A percentile compares a stretch with the other conserved stretches of the same genome.
Conservation (phyloP, 495 filamentous ascomycete genomes). For the Pseudotulostoma volvatum region DNA sequence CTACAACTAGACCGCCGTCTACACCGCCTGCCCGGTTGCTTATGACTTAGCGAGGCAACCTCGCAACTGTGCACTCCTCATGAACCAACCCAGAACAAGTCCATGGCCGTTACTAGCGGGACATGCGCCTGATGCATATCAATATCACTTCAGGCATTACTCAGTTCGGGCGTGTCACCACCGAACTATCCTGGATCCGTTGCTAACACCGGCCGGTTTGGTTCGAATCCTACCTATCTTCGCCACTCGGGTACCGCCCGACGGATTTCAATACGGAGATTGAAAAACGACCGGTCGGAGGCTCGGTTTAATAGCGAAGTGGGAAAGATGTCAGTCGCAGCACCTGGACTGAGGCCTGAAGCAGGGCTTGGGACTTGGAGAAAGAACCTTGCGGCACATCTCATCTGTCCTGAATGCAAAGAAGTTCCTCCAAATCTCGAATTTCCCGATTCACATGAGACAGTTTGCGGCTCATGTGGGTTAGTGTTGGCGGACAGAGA, state of each 20-base stretch:
- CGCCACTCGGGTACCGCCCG: neutral
- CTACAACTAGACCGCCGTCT: no score
- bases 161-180: neutral
- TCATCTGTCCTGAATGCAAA: conserved; percentile 80
- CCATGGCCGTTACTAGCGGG: no score
- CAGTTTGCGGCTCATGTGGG: conserved; percentile 82
- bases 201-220: neutral
- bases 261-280: neutral
- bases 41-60: no score
- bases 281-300: neutral
- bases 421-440: conserved; percentile 88
- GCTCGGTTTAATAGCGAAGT: neutral
- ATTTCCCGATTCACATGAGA: conserved; percentile 80
- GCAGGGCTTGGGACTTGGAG: conserved; percentile 25
- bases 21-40: no score
- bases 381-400: conserved; percentile 65
- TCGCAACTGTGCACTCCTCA: no score
- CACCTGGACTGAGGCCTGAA: neutral
- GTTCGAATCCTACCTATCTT: no score
- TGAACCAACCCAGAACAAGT: no score
- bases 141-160: neutral
- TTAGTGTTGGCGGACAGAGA: conserved; percentile 81
- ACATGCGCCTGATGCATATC: neutral
- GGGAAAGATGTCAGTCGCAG: neutral
- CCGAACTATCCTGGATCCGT: neutral